Evolutionary conservation across 176 grass and related monocot genomes (phyloP).

Genomic region (Phyllostachys edulis): DNA sequence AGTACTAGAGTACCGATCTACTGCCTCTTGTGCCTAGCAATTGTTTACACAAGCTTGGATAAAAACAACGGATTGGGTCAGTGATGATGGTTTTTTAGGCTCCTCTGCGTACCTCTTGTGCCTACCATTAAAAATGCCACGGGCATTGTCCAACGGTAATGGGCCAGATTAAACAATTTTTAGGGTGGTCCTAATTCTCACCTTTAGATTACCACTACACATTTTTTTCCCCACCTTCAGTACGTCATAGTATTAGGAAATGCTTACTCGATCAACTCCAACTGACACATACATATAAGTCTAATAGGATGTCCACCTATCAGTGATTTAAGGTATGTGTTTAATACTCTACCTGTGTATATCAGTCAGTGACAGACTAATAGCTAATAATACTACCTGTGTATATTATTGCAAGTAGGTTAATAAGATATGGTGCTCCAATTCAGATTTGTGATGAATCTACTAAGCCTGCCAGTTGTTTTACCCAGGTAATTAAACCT

Average conservation of each 20-base stretch:
- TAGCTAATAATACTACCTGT: not conserved
- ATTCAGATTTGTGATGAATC: conserved; percentile 12
- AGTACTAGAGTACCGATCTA: not conserved
- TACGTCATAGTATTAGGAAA: too few species aligned
- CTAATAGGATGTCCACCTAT: not conserved
- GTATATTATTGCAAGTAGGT: not conserved
- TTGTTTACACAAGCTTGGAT: conserved; percentile 1
- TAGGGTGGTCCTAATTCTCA: conserved; percentile 21
- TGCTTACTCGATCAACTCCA: not conserved
- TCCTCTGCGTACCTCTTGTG: not conserved
- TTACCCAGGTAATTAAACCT: not conserved
- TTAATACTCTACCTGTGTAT: too few species aligned
- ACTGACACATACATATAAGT: not conserved
- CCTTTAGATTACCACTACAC: not conserved
- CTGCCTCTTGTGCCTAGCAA: not conserved
- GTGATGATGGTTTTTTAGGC: not conserved
- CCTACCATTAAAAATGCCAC: conserved; percentile 16
- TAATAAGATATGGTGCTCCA: not conserved
- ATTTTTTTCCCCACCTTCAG: too few species aligned
- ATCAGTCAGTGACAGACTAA: not conserved
- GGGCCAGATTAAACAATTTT: not conserved
- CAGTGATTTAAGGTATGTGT: not conserved
- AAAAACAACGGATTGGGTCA: conserved; percentile 8
- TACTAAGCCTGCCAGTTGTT: not conserved
- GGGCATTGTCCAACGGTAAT: not conserved